Percentiles rank a stretch among this genome's conserved stretches.
These are phyloP conservation scores for Metschnikowia koreensis DNA, from an alignment of 805 yeast species.

Conservation along the genomic window DNA sequence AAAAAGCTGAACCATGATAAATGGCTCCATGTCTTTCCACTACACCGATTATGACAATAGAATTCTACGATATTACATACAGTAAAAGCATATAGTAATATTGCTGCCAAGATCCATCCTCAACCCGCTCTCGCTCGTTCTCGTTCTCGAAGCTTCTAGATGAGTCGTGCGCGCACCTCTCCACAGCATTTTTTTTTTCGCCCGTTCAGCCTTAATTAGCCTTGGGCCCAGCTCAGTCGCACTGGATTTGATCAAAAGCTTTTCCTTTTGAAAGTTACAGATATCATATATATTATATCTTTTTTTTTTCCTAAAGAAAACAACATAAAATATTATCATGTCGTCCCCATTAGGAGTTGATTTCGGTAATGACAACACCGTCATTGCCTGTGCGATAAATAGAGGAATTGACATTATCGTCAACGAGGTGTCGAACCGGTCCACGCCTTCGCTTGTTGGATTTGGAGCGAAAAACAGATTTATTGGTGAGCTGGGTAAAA, in stretches of 20 bases:
- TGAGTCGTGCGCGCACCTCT: constrained; percentile 22
- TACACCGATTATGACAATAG: too few species aligned
- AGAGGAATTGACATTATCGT: constrained; percentile 98
- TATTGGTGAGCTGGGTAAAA: constrained; percentile 94
- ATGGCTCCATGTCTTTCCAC: too few species aligned
- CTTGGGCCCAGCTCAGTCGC: constrained; percentile 2
- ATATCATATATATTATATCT: too few species aligned
- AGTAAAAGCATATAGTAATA: too few species aligned
- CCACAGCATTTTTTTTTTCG: constrained; percentile 4
- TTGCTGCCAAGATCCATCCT: background rate
- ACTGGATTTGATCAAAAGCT: too few species aligned
- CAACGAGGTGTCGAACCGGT: constrained; percentile 96
- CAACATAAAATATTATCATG: constrained; percentile 42
- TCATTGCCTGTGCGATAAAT: constrained; percentile 93
- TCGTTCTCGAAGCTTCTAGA: constrained; percentile 26
- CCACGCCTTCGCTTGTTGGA: constrained; percentile 90
- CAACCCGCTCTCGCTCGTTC: background rate
- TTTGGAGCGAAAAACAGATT: constrained; percentile 87
- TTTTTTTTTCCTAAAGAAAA: background rate
- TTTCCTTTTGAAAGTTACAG: too few species aligned
- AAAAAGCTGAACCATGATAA: too few species aligned
- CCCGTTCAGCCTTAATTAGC: constrained; percentile 3
- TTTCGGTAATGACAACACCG: constrained; percentile 93
- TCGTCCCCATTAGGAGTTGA: constrained; percentile 97
- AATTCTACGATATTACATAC: too few species aligned